These are phyloP conservation scores for Thelonectria blattea DNA, from an alignment of 2,329 filamentous ascomycete genomes.

Conservation along the genomic window DNA sequence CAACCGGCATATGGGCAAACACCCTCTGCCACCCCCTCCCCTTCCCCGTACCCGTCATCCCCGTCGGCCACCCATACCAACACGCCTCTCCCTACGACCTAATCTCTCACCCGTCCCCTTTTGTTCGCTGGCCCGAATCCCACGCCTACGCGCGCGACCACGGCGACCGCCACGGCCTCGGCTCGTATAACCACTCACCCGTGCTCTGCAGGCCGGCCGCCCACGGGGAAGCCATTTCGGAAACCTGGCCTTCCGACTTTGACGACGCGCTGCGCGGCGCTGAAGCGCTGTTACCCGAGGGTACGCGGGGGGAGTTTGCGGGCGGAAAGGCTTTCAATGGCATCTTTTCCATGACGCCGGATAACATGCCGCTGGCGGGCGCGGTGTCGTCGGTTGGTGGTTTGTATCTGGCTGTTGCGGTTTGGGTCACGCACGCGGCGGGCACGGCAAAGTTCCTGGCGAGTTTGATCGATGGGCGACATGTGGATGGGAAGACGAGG, in stretches of 20 bases:
- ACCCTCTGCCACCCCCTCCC: constrained; percentile 20
- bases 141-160: constrained; percentile 35
- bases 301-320: constrained; percentile 17
- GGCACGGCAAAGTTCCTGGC: constrained; percentile 28
- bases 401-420: constrained; percentile 26
- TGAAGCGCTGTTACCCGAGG: constrained; percentile 17
- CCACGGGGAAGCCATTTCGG: constrained; percentile 9
- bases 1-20: constrained; percentile 36
- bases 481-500: constrained; percentile 14
- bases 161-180: constrained; percentile 29
- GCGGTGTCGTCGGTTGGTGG: constrained; percentile 11
- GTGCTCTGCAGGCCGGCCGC: constrained; percentile 13
- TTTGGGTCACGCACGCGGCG: constrained; percentile 34
- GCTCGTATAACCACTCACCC: constrained; percentile 31
- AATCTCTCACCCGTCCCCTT: constrained; percentile 2
- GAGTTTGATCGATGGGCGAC: constrained; percentile 16
- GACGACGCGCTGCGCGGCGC: constrained; percentile 24
- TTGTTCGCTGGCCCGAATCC: constrained; percentile 33
- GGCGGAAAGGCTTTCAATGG: constrained; percentile 28
- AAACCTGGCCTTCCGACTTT: constrained; percentile 28
- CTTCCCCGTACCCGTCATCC: constrained; percentile 31
- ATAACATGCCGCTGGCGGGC: constrained; percentile 35
- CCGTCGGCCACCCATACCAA: constrained; percentile 34
- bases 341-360: constrained; percentile 37
- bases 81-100: constrained; percentile 2